Percentiles rank a stretch among this genome's conserved stretches.
Conservation (phyloP, 441 rosid species). For the Macaranga tanarius region DNA sequence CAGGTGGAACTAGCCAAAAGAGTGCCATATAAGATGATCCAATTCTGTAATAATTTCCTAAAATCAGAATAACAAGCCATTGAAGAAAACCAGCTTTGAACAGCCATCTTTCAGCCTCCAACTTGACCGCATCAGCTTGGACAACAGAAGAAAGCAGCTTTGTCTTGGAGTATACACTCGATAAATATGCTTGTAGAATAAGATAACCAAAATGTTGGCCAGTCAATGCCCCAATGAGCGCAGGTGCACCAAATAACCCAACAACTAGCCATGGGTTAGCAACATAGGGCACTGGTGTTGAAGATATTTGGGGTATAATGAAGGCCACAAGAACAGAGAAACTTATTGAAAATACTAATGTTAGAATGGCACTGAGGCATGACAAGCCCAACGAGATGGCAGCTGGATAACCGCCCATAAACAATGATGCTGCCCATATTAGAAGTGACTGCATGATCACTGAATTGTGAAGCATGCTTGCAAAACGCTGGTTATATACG, state of each 20-base stretch:
- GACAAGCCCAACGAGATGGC: slow-evolving; percentile 61
- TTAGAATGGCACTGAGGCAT: slow-evolving; percentile 60
- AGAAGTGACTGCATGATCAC: slow-evolving; percentile 82
- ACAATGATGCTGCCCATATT: slow-evolving; percentile 75
- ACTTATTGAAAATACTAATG: slow-evolving; percentile 71
- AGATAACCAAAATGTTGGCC: slow-evolving; percentile 85
- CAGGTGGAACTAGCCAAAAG: slow-evolving; percentile 88
- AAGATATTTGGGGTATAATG: slow-evolving; percentile 61
- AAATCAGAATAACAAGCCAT: slow-evolving; percentile 72
- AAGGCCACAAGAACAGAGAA: slow-evolving; percentile 72
- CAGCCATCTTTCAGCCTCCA: slow-evolving; percentile 94
- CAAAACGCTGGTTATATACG: slow-evolving; percentile 63
- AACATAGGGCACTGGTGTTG: slow-evolving; percentile 79
- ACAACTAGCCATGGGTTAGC: slow-evolving; percentile 76
- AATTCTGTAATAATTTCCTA: slow-evolving; percentile 72
- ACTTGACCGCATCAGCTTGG: slow-evolving; percentile 58
- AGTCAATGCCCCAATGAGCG: slow-evolving; percentile 78
- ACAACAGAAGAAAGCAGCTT: slow-evolving; percentile 45
- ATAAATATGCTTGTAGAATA: slow-evolving; percentile 52
- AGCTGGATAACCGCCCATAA: slow-evolving; percentile 91
- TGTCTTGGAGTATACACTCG: slow-evolving; percentile 47
- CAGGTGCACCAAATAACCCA: slow-evolving; percentile 91
- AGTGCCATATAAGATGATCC: slow-evolving; percentile 87
- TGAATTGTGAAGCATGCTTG: slow-evolving; percentile 75
- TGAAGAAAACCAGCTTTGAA: slow-evolving; percentile 84